These are phyloP conservation scores for Solanum chiquidenum DNA, from an alignment of 257 asterid genomes.

Conservation along the genomic window DNA sequence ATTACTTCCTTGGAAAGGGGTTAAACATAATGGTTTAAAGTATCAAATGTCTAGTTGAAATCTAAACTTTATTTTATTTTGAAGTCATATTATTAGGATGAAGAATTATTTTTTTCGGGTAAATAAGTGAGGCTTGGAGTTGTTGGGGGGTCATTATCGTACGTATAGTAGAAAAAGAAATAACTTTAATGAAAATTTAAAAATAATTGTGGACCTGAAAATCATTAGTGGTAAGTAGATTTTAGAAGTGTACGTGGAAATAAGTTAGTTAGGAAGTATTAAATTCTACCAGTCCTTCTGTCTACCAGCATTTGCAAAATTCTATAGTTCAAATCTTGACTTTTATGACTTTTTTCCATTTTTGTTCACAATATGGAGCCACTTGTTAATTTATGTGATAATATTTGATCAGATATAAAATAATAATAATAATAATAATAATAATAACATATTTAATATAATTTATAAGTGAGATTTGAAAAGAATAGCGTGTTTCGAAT, in stretches of 20 bases:
- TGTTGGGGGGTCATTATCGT: slow-evolving; percentile 32
- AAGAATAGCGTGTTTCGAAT: not conserved
- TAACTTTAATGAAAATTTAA: not conserved
- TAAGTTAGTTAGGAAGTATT: not conserved
- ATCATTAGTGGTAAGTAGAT: not conserved
- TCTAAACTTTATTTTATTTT: not conserved
- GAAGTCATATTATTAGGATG: not conserved
- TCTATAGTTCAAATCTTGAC: not conserved
- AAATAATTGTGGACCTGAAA: not conserved
- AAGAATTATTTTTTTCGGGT: not conserved
- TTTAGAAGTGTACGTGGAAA: not conserved
- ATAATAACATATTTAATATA: not conserved
- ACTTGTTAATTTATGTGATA: not conserved
- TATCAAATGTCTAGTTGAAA: not conserved
- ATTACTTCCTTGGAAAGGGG: not conserved
- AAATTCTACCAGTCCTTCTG: not conserved
- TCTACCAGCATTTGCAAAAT: not conserved
- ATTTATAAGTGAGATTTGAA: rapidly evolving
- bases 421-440: not conserved
- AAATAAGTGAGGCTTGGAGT: not conserved
- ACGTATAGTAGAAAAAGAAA: slow-evolving; percentile 10
- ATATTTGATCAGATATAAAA: not conserved
- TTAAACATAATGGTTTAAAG: not conserved
- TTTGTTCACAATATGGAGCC: not conserved
- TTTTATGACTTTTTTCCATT: not conserved